Percentiles rank a stretch among this genome's conserved stretches.
Evolutionary conservation across 352 stramenopile genomes (phyloP).

Genomic region (Saprolegnia diclina): DNA sequence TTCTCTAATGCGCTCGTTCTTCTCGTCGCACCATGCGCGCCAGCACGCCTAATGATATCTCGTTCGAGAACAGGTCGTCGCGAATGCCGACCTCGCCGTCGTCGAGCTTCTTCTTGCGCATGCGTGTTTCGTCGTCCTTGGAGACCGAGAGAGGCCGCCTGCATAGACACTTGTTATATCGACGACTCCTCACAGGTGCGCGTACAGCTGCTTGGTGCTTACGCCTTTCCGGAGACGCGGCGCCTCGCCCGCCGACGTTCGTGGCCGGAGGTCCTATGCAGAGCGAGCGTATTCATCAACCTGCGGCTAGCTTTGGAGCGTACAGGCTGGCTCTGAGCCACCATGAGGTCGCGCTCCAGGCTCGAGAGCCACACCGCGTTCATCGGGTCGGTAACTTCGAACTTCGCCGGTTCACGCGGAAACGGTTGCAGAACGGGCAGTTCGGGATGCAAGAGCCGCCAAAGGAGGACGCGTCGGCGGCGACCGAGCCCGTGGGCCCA

Average conservation of each 20-base stretch:
- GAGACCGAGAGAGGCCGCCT: background rate
- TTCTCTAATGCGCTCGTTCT: slow-evolving; percentile 2
- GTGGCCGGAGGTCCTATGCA: slow-evolving; percentile 9
- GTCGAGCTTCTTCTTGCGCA: slow-evolving; percentile 16
- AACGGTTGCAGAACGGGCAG: background rate
- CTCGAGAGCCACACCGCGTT: slow-evolving; percentile 26
- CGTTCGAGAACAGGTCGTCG: too few species aligned
- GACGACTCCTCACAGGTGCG: background rate
- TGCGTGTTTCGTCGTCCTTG: slow-evolving; percentile 5
- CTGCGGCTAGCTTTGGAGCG: background rate
- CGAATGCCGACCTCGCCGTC: slow-evolving; percentile 10
- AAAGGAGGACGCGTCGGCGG: background rate
- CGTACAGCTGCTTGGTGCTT: slow-evolving; percentile 12
- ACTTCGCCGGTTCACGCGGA: background rate
- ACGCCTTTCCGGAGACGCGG: background rate
- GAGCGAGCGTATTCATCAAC: background rate
- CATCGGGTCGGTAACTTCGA: background rate
- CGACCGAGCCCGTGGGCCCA: background rate
- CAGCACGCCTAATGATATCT: slow-evolving; percentile 25
- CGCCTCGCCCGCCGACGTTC: background rate
- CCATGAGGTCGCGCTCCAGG: slow-evolving; percentile 24
- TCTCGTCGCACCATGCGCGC: slow-evolving; percentile 26
- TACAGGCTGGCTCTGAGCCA: slow-evolving; percentile 15
- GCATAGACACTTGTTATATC: background rate
- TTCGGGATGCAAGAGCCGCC: background rate